Percentiles rank a stretch among this genome's conserved stretches.
phyloP scores from a whole-genome alignment of 176 grass and related monocot genomes.

The Echinochloa phyllopogon region DNA sequence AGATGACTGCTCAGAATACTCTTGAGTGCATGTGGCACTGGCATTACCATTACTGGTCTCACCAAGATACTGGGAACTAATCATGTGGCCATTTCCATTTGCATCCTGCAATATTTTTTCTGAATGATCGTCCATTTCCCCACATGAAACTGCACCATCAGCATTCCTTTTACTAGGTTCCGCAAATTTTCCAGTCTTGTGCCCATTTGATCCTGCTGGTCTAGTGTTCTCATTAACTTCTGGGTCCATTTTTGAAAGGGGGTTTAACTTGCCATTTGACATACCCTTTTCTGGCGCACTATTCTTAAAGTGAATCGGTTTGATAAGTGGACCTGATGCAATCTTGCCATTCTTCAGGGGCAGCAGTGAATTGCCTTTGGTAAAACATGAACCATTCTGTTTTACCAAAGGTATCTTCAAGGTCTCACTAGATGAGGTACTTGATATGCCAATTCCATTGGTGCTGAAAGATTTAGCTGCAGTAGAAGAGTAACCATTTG shows the following conservation, averaged over 20 bases:
- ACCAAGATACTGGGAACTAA: conserved; percentile 17
- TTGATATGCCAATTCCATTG: conserved; percentile 67
- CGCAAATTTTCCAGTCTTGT: conserved; percentile 33
- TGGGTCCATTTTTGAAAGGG: conserved; percentile 49
- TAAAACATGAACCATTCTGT: conserved; percentile 61
- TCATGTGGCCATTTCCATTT: conserved; percentile 55
- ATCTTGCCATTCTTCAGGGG: conserved; percentile 69
- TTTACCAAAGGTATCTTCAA: conserved; percentile 61
- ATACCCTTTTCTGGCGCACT: conserved; percentile 54
- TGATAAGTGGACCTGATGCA: conserved; percentile 64
- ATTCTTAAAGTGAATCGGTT: conserved; percentile 76
- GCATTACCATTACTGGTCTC: conserved; percentile 30
- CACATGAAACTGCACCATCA: conserved; percentile 32
- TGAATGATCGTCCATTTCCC: conserved; percentile 35
- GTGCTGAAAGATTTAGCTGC: conserved; percentile 64
- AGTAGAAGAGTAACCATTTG: conserved; percentile 67
- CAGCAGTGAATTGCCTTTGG: conserved; percentile 37
- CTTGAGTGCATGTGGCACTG: conserved; percentile 27
- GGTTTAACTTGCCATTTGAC: conserved; percentile 60
- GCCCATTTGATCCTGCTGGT: conserved; percentile 20
- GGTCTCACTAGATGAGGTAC: conserved; percentile 44
- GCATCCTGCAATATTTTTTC: conserved; percentile 21
- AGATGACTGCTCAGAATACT: conserved; percentile 35
- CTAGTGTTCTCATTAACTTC: conserved; percentile 25
- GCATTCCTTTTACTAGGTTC: conserved; percentile 36